Evolutionary conservation across 106 monocot species (phyloP).

Genomic region (Xerophyta viscosa): DNA sequence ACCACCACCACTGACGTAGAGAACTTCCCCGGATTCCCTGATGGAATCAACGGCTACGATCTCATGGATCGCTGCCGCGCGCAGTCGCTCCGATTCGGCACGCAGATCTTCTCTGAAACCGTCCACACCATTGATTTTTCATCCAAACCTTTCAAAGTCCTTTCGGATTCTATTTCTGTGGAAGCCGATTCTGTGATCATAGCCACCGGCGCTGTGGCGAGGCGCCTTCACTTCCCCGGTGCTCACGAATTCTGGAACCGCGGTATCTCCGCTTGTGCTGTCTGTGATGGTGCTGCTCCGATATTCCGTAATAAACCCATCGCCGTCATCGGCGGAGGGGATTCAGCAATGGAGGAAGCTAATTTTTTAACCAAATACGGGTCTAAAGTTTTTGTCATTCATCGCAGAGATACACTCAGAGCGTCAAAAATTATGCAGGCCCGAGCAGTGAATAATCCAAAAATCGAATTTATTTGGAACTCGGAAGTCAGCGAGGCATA

Average conservation of each 20-base stretch:
- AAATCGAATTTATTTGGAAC: conserved; percentile 81
- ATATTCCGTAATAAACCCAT: conserved; percentile 76
- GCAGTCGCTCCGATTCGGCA: conserved; percentile 61
- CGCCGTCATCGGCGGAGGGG: conserved; percentile 75
- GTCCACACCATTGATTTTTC: conserved; percentile 65
- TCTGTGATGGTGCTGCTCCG: conserved; percentile 92
- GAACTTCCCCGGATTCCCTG: conserved; percentile 94
- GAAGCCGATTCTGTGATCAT: conserved; percentile 68
- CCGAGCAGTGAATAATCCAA: conserved; percentile 66
- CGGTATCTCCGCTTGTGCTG: conserved; percentile 95
- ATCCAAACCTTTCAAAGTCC: conserved; percentile 45
- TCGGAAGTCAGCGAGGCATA: conserved; percentile 79
- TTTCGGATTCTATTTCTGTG: conserved; percentile 44
- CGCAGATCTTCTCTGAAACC: conserved; percentile 70
- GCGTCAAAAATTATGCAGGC: conserved; percentile 97
- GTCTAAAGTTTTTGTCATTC: conserved; percentile 73
- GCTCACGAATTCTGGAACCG: conserved; percentile 66
- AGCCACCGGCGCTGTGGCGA: conserved; percentile 89
- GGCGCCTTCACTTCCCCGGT: conserved; percentile 67
- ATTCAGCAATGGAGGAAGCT: conserved; percentile 95
- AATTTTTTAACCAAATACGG: conserved; percentile 95
- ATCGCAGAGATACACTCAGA: conserved; percentile 69
- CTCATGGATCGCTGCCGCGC: conserved; percentile 72
- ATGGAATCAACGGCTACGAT: conserved; percentile 69
- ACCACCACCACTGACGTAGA: conserved; percentile 97